phyloP scores from a whole-genome alignment of 495 filamentous ascomycete species.

The Penicillium maclennaniae region DNA sequence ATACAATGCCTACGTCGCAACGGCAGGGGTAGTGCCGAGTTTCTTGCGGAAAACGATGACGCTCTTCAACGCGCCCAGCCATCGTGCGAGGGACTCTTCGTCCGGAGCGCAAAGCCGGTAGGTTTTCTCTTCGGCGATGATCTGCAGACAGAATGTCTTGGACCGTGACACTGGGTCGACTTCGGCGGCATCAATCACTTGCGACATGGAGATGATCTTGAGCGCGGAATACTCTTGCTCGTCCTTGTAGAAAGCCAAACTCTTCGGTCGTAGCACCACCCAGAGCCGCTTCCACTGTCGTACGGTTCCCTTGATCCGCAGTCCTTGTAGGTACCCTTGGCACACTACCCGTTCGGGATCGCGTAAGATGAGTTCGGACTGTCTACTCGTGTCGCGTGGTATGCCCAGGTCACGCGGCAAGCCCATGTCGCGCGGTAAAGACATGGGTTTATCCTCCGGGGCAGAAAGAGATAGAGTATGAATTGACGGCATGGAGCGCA shows the following conservation, averaged over 20 bases:
- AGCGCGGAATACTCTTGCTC: slow-evolving; percentile 86
- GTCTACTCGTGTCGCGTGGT: slow-evolving; percentile 54
- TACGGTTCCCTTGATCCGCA: slow-evolving; percentile 82
- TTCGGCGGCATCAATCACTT: slow-evolving; percentile 87
- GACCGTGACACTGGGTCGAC: slow-evolving; percentile 82
- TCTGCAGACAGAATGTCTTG: slow-evolving; percentile 82
- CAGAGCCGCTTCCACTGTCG: slow-evolving; percentile 93
- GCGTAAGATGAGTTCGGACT: slow-evolving; percentile 50
- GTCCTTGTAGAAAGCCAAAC: slow-evolving; percentile 88
- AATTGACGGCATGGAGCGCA: slow-evolving; percentile 34
- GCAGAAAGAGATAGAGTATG: slow-evolving; percentile 31
- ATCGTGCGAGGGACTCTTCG: slow-evolving; percentile 79
- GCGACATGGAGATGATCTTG: slow-evolving; percentile 73
- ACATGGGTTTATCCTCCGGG: slow-evolving; percentile 24
- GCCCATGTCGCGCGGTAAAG: slow-evolving; percentile 49
- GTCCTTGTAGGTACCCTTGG: slow-evolving; percentile 84
- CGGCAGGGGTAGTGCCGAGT: slow-evolving; percentile 16
- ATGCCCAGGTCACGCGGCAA: slow-evolving; percentile 51
- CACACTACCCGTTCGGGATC: slow-evolving; percentile 77
- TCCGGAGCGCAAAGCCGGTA: slow-evolving; percentile 80
- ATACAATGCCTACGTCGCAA: not conserved
- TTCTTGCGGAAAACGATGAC: slow-evolving; percentile 63
- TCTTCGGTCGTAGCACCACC: slow-evolving; percentile 85
- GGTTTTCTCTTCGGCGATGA: slow-evolving; percentile 91
- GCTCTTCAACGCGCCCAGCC: slow-evolving; percentile 87